phyloP scores from a whole-genome alignment of 768 basidiomycete species.

The Agrocybe praecox region DNA sequence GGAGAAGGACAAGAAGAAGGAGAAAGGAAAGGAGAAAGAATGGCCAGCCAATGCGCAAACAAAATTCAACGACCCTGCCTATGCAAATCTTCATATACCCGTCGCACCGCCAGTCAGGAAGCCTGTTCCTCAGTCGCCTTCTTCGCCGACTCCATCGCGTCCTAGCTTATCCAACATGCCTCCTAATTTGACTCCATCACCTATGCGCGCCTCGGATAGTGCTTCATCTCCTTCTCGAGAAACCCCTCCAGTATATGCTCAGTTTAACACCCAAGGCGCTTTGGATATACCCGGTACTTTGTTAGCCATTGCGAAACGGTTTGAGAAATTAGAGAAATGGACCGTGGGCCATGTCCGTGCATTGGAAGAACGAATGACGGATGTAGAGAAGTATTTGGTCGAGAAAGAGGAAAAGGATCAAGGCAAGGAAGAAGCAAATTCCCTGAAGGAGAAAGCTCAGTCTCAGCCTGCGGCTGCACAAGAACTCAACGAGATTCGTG shows the following conservation, averaged over 20 bases:
- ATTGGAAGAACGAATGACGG: slow-evolving; percentile 88
- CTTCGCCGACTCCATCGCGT: slow-evolving; percentile 67
- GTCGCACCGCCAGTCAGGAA: slow-evolving; percentile 45
- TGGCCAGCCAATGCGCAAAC: slow-evolving; percentile 58
- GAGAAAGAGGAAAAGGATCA: slow-evolving; percentile 62
- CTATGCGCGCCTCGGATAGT: slow-evolving; percentile 54
- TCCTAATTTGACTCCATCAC: slow-evolving; percentile 65
- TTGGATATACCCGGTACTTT: slow-evolving; percentile 78
- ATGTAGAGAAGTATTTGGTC: slow-evolving; percentile 89
- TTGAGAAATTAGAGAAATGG: slow-evolving; percentile 91
- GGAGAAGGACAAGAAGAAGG: slow-evolving; percentile 62
- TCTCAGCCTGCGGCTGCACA: slow-evolving; percentile 28
- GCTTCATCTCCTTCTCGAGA: slow-evolving; percentile 54
- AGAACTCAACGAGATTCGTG: slow-evolving; percentile 58
- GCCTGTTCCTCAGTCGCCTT: slow-evolving; percentile 54
- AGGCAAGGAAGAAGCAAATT: slow-evolving; percentile 52
- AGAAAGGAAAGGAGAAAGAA: slow-evolving; percentile 50
- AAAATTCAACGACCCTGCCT: slow-evolving; percentile 62
- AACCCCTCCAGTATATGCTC: slow-evolving; percentile 73
- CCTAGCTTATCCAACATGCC: slow-evolving; percentile 48
- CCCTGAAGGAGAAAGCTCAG: slow-evolving; percentile 14
- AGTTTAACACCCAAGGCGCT: slow-evolving; percentile 71
- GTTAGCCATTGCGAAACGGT: slow-evolving; percentile 73
- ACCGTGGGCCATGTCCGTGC: slow-evolving; percentile 87
- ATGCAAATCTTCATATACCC: slow-evolving; percentile 55